These are phyloP conservation scores for Pleurotus giganteus DNA, from an alignment of 768 basidiomycete species.

Conservation along the genomic window DNA sequence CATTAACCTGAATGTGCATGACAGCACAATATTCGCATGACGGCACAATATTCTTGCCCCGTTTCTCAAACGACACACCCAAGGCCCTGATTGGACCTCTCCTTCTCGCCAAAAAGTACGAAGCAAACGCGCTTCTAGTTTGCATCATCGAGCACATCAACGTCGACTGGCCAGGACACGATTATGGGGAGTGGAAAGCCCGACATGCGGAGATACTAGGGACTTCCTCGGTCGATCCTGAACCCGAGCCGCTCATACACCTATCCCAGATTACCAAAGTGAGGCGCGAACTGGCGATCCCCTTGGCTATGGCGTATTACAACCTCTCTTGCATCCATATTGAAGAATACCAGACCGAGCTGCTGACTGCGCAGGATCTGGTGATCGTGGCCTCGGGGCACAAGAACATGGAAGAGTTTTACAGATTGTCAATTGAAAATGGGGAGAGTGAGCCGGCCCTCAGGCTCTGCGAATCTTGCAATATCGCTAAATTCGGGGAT, in stretches of 20 bases:
- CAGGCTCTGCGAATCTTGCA: background rate
- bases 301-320: background rate
- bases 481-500: background rate
- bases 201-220: background rate
- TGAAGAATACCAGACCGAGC: background rate
- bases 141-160: slow-evolving; percentile 7
- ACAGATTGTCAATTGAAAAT: background rate
- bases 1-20: background rate
- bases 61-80: background rate
- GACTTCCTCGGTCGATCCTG: background rate
- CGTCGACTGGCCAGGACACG: background rate
- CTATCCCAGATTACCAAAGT: background rate
- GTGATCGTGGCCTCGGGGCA: background rate
- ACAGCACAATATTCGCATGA: background rate
- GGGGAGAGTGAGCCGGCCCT: background rate
- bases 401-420: background rate
- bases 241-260: background rate
- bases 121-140: background rate
- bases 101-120: slow-evolving; percentile 9
- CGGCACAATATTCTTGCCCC: background rate
- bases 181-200: background rate
- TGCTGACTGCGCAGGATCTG: background rate
- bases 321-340: background rate
- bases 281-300: background rate
- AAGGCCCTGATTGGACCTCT: background rate